These are phyloP conservation scores for Wickerhamia fluorescens DNA, from an alignment of 805 yeast species.

Conservation along the genomic window DNA sequence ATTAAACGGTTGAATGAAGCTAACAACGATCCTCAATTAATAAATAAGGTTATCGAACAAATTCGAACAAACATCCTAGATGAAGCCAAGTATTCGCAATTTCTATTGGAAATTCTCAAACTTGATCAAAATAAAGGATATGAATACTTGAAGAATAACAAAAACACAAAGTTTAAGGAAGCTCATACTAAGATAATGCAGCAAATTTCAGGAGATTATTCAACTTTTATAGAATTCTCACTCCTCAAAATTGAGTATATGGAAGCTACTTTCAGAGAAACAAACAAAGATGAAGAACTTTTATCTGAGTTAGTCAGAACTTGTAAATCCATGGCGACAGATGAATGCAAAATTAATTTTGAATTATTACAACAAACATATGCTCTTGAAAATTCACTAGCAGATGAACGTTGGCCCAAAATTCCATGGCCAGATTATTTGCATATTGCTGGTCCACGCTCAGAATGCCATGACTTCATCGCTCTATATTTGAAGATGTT, in stretches of 20 bases:
- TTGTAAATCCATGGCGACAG: slow-evolving; percentile 10
- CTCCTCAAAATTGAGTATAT: slow-evolving; percentile 28
- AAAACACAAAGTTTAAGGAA: slow-evolving; percentile 15
- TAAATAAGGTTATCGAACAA: slow-evolving; percentile 5
- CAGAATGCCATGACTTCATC: slow-evolving; percentile 22
- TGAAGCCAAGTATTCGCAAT: slow-evolving; percentile 20
- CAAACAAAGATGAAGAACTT: slow-evolving; percentile 16
- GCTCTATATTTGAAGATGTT: slow-evolving; percentile 25
- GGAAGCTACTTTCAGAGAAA: slow-evolving; percentile 22
- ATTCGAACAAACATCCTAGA: slow-evolving; percentile 12
- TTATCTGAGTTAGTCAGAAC: slow-evolving; percentile 17
- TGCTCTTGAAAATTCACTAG: slow-evolving; percentile 20
- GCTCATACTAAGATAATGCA: slow-evolving; percentile 25
- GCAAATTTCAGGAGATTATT: slow-evolving; percentile 17
- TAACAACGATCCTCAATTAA: too few species aligned
- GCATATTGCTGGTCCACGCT: slow-evolving; percentile 14
- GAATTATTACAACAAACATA: slow-evolving; percentile 21
- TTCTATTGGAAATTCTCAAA: slow-evolving; percentile 25
- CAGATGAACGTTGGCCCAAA: slow-evolving; percentile 29
- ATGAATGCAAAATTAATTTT: slow-evolving; percentile 16
- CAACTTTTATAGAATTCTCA: slow-evolving; percentile 17
- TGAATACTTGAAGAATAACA: slow-evolving; percentile 23
- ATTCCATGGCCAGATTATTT: slow-evolving; percentile 32
- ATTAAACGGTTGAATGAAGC: too few species aligned
- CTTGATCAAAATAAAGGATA: slow-evolving; percentile 21